These are phyloP conservation scores for Sequoia sempervirens DNA, from an alignment of 75 land plant genomes.

Conservation along the genomic window DNA sequence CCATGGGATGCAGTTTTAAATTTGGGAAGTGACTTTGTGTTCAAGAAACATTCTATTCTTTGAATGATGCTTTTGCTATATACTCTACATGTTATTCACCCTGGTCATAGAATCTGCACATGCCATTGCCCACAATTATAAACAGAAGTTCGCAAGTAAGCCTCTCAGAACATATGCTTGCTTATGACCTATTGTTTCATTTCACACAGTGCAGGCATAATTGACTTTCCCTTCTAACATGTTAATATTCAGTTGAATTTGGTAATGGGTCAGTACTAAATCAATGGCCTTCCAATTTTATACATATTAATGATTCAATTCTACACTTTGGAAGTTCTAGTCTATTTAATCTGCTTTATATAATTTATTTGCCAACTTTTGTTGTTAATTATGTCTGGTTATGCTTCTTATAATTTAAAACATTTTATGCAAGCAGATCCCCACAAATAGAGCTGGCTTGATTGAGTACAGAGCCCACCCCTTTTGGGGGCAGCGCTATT, in stretches of 20 bases:
- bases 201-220: neutral
- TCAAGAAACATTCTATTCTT: neutral
- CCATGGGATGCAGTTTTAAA: neutral
- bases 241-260: neutral
- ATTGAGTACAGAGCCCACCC: slow-evolving; percentile 99
- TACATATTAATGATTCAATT: neutral
- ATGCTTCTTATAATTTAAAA: neutral
- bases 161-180: neutral
- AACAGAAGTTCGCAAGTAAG: neutral
- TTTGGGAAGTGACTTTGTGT: neutral
- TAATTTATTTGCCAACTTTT: neutral
- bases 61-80: neutral
- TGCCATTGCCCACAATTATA: neutral
- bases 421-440: slow-evolving; percentile 58
- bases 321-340: neutral
- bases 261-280: neutral
- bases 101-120: neutral
- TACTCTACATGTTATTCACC: neutral
- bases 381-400: neutral
- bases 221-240: neutral
- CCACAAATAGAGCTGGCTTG: slow-evolving; percentile 79
- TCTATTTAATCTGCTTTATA: neutral
- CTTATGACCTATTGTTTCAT: neutral
- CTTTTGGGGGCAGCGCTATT: slow-evolving; percentile 93
- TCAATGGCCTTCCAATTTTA: neutral